These are phyloP conservation scores for Cyclotella atomus DNA, from an alignment of 108 stramenopile species.

Conservation along the genomic window DNA sequence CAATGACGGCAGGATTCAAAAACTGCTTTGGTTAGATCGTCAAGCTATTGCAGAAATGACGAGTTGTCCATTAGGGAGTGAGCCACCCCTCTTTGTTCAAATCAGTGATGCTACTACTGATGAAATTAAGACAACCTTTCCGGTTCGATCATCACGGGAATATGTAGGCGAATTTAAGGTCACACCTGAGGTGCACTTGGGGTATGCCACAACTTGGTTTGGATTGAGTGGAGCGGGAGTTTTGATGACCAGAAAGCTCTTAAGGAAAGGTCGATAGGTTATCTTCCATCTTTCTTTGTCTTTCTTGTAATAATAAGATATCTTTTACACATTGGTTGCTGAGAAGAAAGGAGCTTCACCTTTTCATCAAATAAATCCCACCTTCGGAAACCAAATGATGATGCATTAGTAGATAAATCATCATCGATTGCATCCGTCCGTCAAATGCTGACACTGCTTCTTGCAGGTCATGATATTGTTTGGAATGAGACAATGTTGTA, in stretches of 20 bases:
- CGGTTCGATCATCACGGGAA: slow-evolving; percentile 42
- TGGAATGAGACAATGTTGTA: too few species aligned
- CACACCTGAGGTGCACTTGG: slow-evolving; percentile 77
- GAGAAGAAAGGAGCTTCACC: too few species aligned
- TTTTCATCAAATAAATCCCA: too few species aligned
- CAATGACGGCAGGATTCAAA: slow-evolving; percentile 7
- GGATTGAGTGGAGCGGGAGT: slow-evolving; percentile 82
- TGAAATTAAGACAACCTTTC: background rate
- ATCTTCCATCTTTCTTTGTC: background rate
- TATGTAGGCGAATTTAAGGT: slow-evolving; percentile 81
- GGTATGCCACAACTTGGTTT: slow-evolving; percentile 90
- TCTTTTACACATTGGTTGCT: too few species aligned
- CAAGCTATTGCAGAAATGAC: slow-evolving; percentile 64
- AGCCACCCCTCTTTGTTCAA: slow-evolving; percentile 45
- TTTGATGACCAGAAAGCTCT: slow-evolving; percentile 82
- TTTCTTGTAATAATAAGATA: too few species aligned
- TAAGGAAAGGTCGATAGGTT: slow-evolving; percentile 57
- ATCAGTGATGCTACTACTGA: slow-evolving; percentile 23
- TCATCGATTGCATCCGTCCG: too few species aligned
- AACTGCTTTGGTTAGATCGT: slow-evolving; percentile 81
- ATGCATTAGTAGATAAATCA: too few species aligned
- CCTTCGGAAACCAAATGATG: too few species aligned
- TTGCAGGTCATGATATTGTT: too few species aligned
- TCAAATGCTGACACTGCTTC: too few species aligned
- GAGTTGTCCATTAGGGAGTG: slow-evolving; percentile 9